Conservation (phyloP, 2,329 filamentous ascomycete species). For the Talaromyces amestolkiae region DNA sequence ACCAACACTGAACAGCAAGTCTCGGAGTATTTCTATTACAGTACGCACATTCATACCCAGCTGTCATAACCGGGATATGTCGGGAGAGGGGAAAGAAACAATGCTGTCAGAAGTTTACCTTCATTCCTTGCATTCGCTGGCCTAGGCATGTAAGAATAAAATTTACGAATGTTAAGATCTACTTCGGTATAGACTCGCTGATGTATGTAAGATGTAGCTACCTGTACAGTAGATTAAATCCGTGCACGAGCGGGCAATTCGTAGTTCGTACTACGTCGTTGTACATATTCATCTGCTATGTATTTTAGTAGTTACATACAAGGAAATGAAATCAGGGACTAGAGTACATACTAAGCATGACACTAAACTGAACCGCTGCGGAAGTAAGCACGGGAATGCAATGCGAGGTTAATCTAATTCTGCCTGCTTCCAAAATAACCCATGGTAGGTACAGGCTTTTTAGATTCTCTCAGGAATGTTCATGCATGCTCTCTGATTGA, state of each 20-base stretch:
- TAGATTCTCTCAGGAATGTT: not conserved
- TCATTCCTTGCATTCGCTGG: not conserved
- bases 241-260: not conserved
- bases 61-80: constrained; percentile 5
- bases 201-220: not conserved
- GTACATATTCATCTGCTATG: not conserved
- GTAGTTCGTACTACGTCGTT: not conserved
- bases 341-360: constrained; percentile 1
- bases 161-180: not conserved
- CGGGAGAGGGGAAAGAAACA: not conserved
- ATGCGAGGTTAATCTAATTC: constrained; percentile 25
- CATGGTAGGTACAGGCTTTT: not conserved
- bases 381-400: constrained; percentile 23
- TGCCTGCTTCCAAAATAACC: constrained; percentile 4
- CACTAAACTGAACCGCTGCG: constrained; percentile 5
- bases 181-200: not conserved
- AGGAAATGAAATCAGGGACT: not conserved
- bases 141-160: not conserved
- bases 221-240: not conserved
- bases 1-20: not conserved
- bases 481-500: not conserved
- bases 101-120: not conserved
- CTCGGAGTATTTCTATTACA: not conserved
- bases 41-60: not conserved
- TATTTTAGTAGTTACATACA: not conserved